These are phyloP conservation scores for Fusarium veterinarium DNA, from an alignment of 2,329 filamentous ascomycete genomes.

Conservation along the genomic window DNA sequence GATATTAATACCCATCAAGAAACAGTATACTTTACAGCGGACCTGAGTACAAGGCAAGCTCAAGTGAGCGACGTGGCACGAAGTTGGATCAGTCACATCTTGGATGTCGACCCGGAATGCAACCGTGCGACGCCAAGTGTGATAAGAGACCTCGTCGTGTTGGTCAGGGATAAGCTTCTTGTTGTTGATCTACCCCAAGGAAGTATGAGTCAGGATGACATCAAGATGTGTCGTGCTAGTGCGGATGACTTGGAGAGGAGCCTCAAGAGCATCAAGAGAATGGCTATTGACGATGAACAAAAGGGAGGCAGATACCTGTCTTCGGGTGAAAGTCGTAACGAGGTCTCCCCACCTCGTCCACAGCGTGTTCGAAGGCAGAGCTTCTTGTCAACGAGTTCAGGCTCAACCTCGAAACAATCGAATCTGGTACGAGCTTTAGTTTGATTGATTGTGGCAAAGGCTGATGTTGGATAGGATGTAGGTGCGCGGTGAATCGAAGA, in stretches of 20 bases:
- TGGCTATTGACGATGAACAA: neutral
- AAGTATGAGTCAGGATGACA: neutral
- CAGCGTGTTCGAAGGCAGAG: neutral
- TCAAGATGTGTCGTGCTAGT: neutral
- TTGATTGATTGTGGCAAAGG: neutral
- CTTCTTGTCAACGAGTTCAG: neutral
- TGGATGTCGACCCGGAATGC: constrained; percentile 22
- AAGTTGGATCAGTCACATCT: constrained; percentile 3
- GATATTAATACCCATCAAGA: neutral
- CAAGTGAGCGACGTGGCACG: neutral
- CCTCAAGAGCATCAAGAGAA: neutral
- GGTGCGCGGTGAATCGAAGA: neutral
- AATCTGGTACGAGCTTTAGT: constrained; percentile 1
- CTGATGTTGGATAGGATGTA: neutral
- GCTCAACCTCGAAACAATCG: neutral
- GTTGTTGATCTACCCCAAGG: constrained; percentile 4
- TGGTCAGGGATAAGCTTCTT: constrained; percentile 14
- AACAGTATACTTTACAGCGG: constrained; percentile 1
- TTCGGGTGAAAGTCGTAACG: neutral
- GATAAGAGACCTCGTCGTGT: constrained; percentile 6
- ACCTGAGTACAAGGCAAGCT: neutral
- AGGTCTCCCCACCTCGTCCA: neutral
- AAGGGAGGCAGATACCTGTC: constrained; percentile 9
- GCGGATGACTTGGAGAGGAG: neutral
- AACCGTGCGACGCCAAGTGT: neutral